phyloP scores from a whole-genome alignment of 2,329 filamentous ascomycete species.

The Colletotrichum sp. region DNA sequence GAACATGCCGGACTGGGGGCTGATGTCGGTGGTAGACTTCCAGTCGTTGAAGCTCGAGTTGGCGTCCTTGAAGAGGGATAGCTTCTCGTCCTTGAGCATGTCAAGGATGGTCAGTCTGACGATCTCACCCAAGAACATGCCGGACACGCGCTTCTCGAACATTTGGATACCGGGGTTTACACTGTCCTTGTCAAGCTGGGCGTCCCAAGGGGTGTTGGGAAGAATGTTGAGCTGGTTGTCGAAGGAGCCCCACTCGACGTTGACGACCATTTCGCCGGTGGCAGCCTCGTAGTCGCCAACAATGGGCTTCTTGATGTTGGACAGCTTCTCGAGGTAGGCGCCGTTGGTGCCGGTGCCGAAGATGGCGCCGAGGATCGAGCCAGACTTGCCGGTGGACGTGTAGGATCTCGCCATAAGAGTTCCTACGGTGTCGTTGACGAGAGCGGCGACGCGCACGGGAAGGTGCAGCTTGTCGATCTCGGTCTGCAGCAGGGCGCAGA shows the following conservation, averaged over 20 bases:
- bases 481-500: conserved; percentile 85
- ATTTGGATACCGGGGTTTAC: conserved; percentile 95
- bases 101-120: conserved; percentile 77
- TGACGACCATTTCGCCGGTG: conserved; percentile 95
- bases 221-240: conserved; percentile 91
- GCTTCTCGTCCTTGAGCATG: conserved; percentile 70
- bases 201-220: conserved; percentile 84
- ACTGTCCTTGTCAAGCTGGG: conserved; percentile 76
- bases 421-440: conserved; percentile 97
- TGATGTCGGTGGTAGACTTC: conserved; percentile 73
- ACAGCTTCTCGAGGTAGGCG: conserved; percentile 92
- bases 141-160: conserved; percentile 98
- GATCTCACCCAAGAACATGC: conserved; percentile 98
- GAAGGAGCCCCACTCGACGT: conserved; percentile 98
- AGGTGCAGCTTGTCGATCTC: conserved; percentile 88
- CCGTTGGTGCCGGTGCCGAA: conserved; percentile 98
- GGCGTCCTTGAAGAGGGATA: conserved; percentile 77
- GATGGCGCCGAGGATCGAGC: conserved; percentile 91
- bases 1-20: conserved; percentile 70
- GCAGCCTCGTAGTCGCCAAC: conserved; percentile 75
- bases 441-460: conserved; percentile 90
- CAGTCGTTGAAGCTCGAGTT: conserved; percentile 75
- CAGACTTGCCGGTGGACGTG: conserved; percentile 84
- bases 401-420: conserved; percentile 98
- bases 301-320: conserved; percentile 80